Conservation (phyloP, 805 yeast species). For the Metschnikowia vanudenii region DNA sequence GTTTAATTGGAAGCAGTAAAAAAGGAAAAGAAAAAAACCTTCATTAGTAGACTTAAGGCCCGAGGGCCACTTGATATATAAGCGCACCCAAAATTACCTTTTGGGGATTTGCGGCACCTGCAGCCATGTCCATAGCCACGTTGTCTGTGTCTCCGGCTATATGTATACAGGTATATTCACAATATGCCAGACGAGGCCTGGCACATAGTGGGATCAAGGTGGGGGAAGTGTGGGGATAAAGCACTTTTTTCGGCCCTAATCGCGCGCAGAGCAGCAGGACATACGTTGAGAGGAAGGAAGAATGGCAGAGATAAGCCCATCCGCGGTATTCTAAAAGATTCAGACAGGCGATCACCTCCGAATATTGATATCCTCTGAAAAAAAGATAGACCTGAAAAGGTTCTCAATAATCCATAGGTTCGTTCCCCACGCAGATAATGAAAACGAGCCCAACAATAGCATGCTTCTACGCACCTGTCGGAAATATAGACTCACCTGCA, state of each 20-base stretch:
- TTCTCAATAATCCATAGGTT: no score
- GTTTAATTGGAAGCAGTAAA: neutral
- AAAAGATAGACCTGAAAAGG: no score
- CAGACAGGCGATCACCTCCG: no score
- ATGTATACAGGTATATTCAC: neutral
- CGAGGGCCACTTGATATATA: constrained; percentile 7
- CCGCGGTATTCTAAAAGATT: no score
- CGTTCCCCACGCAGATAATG: neutral
- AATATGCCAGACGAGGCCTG: neutral
- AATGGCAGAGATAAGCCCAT: no score
- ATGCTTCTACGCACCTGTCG: neutral
- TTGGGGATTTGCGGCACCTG: neutral
- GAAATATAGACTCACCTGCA: neutral
- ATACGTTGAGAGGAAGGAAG: neutral
- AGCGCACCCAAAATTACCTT: constrained; percentile 4
- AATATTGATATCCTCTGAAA: no score
- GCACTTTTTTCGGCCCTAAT: neutral
- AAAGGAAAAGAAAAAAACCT: neutral
- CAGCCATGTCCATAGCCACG: neutral
- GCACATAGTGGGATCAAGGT: constrained; percentile 1
- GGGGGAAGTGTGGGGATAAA: constrained; percentile 7
- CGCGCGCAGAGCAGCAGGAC: neutral
- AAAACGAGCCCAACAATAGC: neutral
- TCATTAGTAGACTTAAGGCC: no score
- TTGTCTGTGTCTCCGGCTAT: constrained; percentile 2